Percentiles rank a stretch among this genome's conserved stretches.
phyloP scores from a whole-genome alignment of 768 basidiomycete genomes.

The Jaapia argillacea region DNA sequence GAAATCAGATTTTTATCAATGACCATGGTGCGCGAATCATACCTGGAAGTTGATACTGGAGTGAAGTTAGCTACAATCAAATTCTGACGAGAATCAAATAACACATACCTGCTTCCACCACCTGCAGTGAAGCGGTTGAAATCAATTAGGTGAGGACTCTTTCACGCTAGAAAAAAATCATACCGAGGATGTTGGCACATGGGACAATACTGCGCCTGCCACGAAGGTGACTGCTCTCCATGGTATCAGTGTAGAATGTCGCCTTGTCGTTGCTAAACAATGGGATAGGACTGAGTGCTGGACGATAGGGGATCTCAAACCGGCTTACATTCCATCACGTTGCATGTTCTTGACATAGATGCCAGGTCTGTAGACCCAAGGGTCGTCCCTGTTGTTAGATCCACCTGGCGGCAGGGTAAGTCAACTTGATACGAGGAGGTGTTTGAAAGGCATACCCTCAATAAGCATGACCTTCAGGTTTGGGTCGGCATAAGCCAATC shows the following conservation, averaged over 20 bases:
- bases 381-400: constrained; percentile 64
- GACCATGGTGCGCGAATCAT: constrained; percentile 6
- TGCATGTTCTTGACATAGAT: constrained; percentile 70
- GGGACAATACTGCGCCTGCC: constrained; percentile 61
- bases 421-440: not conserved
- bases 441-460: constrained; percentile 33
- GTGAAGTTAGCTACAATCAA: not conserved
- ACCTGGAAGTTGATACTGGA: constrained; percentile 65
- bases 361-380: constrained; percentile 68
- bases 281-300: not conserved
- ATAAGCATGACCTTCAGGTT: constrained; percentile 69
- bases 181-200: no score
- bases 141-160: not conserved
- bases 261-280: constrained; percentile 55
- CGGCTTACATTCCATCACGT: constrained; percentile 53
- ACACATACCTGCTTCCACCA: constrained; percentile 42
- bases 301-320: not conserved
- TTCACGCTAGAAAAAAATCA: constrained; percentile 44
- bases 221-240: constrained; percentile 44
- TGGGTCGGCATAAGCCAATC: constrained; percentile 63
- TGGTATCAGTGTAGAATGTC: constrained; percentile 59
- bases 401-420: constrained; percentile 32
- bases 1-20: not conserved
- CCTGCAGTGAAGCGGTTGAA: constrained; percentile 25
- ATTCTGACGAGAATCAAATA: not conserved